Conservation (phyloP, 2,329 filamentous ascomycete species). For the Sporothrix schenckii region DNA sequence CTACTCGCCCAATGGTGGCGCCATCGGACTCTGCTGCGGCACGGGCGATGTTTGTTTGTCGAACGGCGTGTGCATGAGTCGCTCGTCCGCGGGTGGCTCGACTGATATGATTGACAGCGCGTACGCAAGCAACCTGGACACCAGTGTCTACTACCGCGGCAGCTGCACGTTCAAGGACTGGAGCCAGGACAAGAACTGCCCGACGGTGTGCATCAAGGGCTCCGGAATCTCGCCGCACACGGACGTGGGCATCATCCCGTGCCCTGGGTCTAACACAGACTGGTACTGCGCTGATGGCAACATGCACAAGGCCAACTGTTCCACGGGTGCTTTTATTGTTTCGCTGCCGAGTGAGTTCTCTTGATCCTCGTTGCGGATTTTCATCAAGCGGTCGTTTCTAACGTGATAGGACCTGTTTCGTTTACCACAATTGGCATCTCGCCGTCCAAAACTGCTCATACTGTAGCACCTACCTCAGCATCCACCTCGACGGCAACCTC, state of each 20-base stretch:
- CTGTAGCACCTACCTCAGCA: not conserved
- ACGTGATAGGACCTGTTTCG: not conserved
- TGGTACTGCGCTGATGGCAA: slow-evolving; percentile 34
- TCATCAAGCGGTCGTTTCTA: not conserved
- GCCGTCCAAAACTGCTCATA: not conserved
- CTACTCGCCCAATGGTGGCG: slow-evolving; percentile 18
- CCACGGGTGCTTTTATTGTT: slow-evolving; percentile 28
- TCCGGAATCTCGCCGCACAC: slow-evolving; percentile 2
- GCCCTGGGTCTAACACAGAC: slow-evolving; percentile 20
- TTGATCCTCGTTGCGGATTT: not conserved
- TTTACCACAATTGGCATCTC: slow-evolving; percentile 30
- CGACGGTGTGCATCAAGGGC: slow-evolving; percentile 28
- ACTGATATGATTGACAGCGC: no score
- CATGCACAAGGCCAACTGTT: slow-evolving; percentile 30
- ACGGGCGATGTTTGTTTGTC: slow-evolving; percentile 33
- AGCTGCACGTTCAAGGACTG: slow-evolving; percentile 31
- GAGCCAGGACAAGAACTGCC: slow-evolving; percentile 29
- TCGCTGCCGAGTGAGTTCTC: slow-evolving; percentile 23
- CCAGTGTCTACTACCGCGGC: slow-evolving; percentile 31
- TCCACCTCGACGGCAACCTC: not conserved
- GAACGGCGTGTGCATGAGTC: slow-evolving; percentile 31
- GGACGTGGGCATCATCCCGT: slow-evolving; percentile 25
- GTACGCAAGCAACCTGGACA: not conserved
- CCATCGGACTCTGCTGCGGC: slow-evolving; percentile 34
- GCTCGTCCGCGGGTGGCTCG: not conserved